These are phyloP conservation scores for Pleurotus citrinopileatus DNA, from an alignment of 768 basidiomycete species.

Conservation along the genomic window DNA sequence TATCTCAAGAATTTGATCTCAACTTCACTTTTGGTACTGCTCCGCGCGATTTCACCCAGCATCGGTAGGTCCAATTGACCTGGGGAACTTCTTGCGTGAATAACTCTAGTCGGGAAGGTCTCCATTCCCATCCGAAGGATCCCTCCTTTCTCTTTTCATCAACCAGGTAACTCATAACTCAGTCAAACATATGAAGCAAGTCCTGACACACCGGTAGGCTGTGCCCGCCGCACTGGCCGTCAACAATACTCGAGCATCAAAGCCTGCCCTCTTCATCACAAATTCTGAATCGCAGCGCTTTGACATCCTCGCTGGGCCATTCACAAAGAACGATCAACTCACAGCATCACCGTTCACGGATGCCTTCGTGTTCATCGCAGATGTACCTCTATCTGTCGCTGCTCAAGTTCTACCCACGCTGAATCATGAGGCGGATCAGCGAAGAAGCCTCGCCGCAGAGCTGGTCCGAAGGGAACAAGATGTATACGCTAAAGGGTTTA, in stretches of 20 bases:
- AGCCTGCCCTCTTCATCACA: constrained; percentile 62
- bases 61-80: constrained; percentile 56
- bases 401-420: constrained; percentile 49
- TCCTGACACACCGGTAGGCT: constrained; percentile 29
- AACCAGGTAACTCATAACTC: constrained; percentile 30
- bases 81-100: no score
- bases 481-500: constrained; percentile 46
- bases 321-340: constrained; percentile 80
- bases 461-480: constrained; percentile 33
- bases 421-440: constrained; percentile 40
- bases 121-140: constrained; percentile 61
- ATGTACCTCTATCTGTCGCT: constrained; percentile 49
- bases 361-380: constrained; percentile 57
- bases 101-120: constrained; percentile 37
- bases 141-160: constrained; percentile 57
- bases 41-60: constrained; percentile 72
- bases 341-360: constrained; percentile 72
- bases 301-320: constrained; percentile 64
- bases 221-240: constrained; percentile 53
- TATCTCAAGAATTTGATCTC: constrained; percentile 62
- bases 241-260: constrained; percentile 60
- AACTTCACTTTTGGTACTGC: constrained; percentile 63
- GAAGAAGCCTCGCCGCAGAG: constrained; percentile 28
- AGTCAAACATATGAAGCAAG: constrained; percentile 8
- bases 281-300: constrained; percentile 67